These are phyloP conservation scores for Vicia villosa DNA, from an alignment of 306 rosid species.

Conservation along the genomic window DNA sequence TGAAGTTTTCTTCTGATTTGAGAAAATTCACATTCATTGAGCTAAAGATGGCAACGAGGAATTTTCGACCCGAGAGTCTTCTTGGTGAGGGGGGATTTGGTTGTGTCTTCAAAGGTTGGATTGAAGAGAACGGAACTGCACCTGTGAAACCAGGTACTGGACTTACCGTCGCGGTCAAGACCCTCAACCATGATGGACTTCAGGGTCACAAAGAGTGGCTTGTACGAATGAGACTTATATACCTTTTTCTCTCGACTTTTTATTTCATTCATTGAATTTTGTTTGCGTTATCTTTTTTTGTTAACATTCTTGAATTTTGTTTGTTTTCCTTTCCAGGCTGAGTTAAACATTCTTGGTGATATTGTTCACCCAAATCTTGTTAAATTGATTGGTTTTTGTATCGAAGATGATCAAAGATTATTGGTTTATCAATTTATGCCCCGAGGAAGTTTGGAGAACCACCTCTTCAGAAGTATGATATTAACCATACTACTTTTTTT, in stretches of 20 bases:
- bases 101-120: slow-evolving; percentile 96
- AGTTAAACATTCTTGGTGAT: slow-evolving; percentile 87
- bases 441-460: slow-evolving; percentile 98
- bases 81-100: slow-evolving; percentile 99
- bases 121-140: slow-evolving; percentile 95
- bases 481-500: slow-evolving; percentile 27
- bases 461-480: slow-evolving; percentile 87
- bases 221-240: slow-evolving; percentile 54
- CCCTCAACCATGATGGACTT: slow-evolving; percentile 93
- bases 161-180: slow-evolving; percentile 96
- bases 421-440: slow-evolving; percentile 93
- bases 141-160: slow-evolving; percentile 99
- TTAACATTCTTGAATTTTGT: slow-evolving; percentile 23
- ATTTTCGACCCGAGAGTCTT: slow-evolving; percentile 93
- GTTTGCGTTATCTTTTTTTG: slow-evolving; percentile 23
- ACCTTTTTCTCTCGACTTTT: slow-evolving; percentile 14
- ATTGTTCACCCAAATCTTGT: slow-evolving; percentile 85
- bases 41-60: slow-evolving; percentile 87
- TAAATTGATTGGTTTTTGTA: slow-evolving; percentile 86
- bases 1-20: slow-evolving; percentile 81
- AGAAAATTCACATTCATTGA: slow-evolving; percentile 88
- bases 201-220: slow-evolving; percentile 99
- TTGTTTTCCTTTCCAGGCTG: slow-evolving; percentile 64
- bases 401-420: slow-evolving; percentile 91
- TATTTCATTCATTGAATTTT: slow-evolving; percentile 6